Conservation (phyloP, 306 rosid species). For the Sophora flavescens region DNA sequence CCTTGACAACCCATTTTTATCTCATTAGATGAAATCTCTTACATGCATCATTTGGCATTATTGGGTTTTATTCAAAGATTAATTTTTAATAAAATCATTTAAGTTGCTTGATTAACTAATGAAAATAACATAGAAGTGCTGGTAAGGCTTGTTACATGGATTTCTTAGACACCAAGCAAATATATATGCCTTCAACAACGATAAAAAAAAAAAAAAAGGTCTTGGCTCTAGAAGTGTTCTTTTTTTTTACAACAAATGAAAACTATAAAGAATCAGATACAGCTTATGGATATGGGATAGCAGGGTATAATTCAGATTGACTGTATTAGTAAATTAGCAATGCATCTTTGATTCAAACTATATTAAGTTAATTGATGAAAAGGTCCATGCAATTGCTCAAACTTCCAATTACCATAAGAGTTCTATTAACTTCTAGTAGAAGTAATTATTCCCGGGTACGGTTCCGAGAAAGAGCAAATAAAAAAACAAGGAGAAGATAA, state of each 20-base stretch:
- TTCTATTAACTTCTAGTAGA: slow-evolving; percentile 30
- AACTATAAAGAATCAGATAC: slow-evolving; percentile 4
- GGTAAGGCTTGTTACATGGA: neutral
- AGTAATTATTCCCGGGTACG: slow-evolving; percentile 23
- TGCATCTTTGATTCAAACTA: slow-evolving; percentile 22
- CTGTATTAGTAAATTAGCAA: neutral
- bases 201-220: neutral
- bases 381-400: slow-evolving; percentile 12
- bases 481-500: neutral
- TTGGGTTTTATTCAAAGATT: slow-evolving; percentile 14
- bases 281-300: neutral
- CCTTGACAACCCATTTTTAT: slow-evolving; percentile 4
- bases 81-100: neutral
- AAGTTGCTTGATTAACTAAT: slow-evolving; percentile 3
- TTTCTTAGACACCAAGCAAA: slow-evolving; percentile 3
- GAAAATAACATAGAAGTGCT: neutral
- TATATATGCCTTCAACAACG: neutral
- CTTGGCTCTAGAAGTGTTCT: slow-evolving; percentile 4
- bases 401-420: slow-evolving; percentile 23
- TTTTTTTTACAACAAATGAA: neutral
- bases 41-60: neutral
- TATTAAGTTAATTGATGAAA: slow-evolving; percentile 25
- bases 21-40: neutral
- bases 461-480: slow-evolving; percentile 36
- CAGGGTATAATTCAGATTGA: neutral